A percentile compares a stretch with the other conserved stretches of the same genome.
These are phyloP conservation scores for Aphanomyces astaci DNA, from an alignment of 352 stramenopile species.

Conservation along the genomic window DNA sequence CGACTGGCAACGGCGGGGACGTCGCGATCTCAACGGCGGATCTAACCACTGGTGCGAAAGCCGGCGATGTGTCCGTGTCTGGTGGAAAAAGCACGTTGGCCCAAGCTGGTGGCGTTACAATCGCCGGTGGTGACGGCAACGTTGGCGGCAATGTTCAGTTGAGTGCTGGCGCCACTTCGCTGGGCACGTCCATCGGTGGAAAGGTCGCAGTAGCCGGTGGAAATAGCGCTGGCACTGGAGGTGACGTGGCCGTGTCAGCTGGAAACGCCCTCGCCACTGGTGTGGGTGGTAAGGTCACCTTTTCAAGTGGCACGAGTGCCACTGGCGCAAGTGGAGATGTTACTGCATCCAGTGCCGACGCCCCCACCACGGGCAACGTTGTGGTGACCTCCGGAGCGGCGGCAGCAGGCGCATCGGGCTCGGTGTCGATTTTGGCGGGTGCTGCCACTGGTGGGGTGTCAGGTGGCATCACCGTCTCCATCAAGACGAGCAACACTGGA, in stretches of 20 bases:
- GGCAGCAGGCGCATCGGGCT: slow-evolving; percentile 24
- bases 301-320: slow-evolving; percentile 5
- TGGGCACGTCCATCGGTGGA: too few relatives aligned
- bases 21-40: slow-evolving; percentile 25
- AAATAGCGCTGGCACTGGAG: slow-evolving; percentile 17
- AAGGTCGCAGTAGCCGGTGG: slow-evolving; percentile 24
- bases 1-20: slow-evolving; percentile 25
- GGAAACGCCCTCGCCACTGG: slow-evolving; percentile 17
- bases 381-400: slow-evolving; percentile 26
- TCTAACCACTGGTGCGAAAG: neutral
- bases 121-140: neutral
- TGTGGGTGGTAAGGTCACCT: slow-evolving; percentile 20
- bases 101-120: neutral
- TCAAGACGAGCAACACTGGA: neutral
- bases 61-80: neutral
- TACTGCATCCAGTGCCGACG: slow-evolving; percentile 25
- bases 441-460: slow-evolving; percentile 17
- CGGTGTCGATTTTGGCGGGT: slow-evolving; percentile 26
- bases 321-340: slow-evolving; percentile 23
- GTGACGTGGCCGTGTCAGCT: neutral
- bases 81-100: neutral
- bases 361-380: slow-evolving; percentile 21
- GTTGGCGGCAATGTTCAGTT: too few relatives aligned
- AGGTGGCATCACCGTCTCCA: neutral
- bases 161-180: too few relatives aligned